Evolutionary conservation across 78 protist species (phyloP), one percentile per base, ranked within the genome.

Genomic region (Dictyostelium capitatum): DNA sequence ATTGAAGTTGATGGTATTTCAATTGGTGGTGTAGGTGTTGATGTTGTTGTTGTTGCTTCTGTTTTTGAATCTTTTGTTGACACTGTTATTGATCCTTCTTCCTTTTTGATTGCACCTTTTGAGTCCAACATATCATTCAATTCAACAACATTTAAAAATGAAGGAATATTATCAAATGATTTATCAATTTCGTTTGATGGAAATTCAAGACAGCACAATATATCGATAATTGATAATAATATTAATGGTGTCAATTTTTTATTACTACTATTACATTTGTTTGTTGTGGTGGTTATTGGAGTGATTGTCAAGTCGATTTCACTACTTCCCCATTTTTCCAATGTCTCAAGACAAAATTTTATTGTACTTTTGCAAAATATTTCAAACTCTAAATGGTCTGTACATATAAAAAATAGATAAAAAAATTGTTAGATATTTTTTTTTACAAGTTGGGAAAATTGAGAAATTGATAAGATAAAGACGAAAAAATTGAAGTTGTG

Each of bases 181-280:
- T 74, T 87, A 57, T 87, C 84, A 47, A 77, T 32, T 15, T 74
- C 83, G 1, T 83, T 65, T 11, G 91, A 56, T 7, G 91, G 91
- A 25, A 47, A 87, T 50, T 87, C 93, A 32, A 87, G 64, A 64
- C 93, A 87, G 53, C 93, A 87, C n/a, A 87, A 46, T 84, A 87
- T 87, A 65, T 87, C 93, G n/a, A 87, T 87, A n/a, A 87, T 65
- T 19, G 83, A 74, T 48, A 87, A 30, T 19, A 87, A 50, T 57
- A 25, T 65, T 6, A 70, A 19, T 28, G 80, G 80, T 69, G 48
- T 47, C 23, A 46, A 47, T 20, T 62, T 46, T 15, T 56, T 79
- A 37, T n/a, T 37, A 20, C 53, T 56, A 56, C 15, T 28, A 17
- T 56, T 23, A 23, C 28, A 0, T 59, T 48, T 30, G 37, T 32